Conservation (phyloP, 768 basidiomycete genomes). For the Termitomyces titanicus region DNA sequence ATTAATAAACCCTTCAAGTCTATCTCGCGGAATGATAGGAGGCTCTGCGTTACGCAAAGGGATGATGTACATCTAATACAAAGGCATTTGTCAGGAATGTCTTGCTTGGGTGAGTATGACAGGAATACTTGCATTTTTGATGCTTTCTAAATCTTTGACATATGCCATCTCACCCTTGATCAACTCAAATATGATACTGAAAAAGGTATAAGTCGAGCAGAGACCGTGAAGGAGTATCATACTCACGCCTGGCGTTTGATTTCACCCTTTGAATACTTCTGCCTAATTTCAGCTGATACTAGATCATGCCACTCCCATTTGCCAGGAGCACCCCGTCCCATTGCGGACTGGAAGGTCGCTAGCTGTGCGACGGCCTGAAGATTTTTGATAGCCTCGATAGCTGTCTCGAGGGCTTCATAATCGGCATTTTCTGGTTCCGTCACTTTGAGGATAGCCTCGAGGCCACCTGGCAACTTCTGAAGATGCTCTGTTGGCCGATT, state of each 20-base stretch:
- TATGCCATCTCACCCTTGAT: conserved; percentile 97
- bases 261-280: conserved; percentile 66
- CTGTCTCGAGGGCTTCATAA: conserved; percentile 76
- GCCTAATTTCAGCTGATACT: conserved; percentile 63
- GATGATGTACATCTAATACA: conserved; percentile 70
- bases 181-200: conserved; percentile 87
- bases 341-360: conserved; percentile 86
- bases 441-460: conserved; percentile 84
- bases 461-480: conserved; percentile 77
- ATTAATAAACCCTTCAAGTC: conserved; percentile 70
- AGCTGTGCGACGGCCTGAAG: conserved; percentile 80
- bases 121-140: conserved; percentile 58
- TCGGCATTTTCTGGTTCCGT: conserved; percentile 82
- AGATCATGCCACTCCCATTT: conserved; percentile 93
- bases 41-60: conserved; percentile 72
- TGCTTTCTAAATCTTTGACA: conserved; percentile 86
- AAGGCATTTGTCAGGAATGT: neutral
- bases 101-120: neutral
- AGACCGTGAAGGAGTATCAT: neutral
- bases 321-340: conserved; percentile 73
- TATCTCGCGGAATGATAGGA: conserved; percentile 71
- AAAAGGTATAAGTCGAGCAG: conserved; percentile 13
- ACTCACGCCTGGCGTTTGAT: conserved; percentile 82
- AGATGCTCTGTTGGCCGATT: conserved; percentile 78
- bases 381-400: conserved; percentile 79